These are phyloP conservation scores for Brasenia schreberi DNA, from an alignment of 164 flowering plant genomes.

Conservation along the genomic window DNA sequence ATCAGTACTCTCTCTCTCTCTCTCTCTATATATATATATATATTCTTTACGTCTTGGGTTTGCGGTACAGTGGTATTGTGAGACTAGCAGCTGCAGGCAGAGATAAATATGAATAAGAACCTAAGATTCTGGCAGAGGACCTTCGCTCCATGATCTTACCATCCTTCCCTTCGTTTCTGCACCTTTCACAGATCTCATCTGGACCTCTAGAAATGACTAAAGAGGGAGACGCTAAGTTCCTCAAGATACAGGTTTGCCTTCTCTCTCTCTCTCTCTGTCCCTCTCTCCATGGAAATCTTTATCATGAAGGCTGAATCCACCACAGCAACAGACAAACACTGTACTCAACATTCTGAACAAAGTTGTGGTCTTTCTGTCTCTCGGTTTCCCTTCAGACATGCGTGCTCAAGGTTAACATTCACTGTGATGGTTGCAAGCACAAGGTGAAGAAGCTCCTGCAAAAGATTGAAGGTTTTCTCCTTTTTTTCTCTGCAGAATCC, in stretches of 20 bases:
- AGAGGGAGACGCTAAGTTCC: slow-evolving; percentile 47
- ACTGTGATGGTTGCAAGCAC: slow-evolving; percentile 69
- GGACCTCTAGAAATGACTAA: slow-evolving; percentile 41
- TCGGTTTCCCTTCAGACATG: slow-evolving; percentile 28
- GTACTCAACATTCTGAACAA: background rate
- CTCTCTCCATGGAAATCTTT: background rate
- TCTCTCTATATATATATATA: background rate
- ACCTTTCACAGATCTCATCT: slow-evolving; percentile 6
- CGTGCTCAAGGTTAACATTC: slow-evolving; percentile 48
- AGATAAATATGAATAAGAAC: background rate
- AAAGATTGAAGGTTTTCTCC: slow-evolving; percentile 45
- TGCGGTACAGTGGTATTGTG: background rate
- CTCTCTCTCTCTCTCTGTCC: slow-evolving; percentile 6
- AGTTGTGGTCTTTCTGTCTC: background rate
- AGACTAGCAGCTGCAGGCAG: background rate
- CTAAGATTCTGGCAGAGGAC: background rate
- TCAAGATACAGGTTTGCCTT: slow-evolving; percentile 62
- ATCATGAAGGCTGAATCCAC: background rate
- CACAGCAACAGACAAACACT: background rate
- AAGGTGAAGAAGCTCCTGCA: slow-evolving; percentile 64
- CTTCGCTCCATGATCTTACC: background rate
- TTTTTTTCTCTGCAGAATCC: too few relatives aligned
- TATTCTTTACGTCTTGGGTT: background rate
- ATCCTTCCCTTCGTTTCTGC: background rate
- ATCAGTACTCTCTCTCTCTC: too few relatives aligned